These are phyloP conservation scores for Planoprotostelium fungivorum DNA, from an alignment of 78 protist genomes.

Conservation along the genomic window DNA sequence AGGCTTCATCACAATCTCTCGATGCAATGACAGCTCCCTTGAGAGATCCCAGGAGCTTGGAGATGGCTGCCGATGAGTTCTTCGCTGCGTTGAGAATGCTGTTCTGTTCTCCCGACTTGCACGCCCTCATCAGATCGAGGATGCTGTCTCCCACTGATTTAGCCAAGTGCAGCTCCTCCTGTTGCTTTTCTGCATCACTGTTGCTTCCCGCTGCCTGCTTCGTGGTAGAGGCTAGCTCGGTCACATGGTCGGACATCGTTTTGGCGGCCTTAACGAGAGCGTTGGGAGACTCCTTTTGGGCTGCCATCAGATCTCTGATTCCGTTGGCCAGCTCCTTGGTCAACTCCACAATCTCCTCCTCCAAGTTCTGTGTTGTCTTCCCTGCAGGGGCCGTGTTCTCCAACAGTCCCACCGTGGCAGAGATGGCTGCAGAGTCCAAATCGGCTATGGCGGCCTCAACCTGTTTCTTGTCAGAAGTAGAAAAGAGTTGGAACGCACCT, in stretches of 20 bases:
- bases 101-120: conserved; percentile 48
- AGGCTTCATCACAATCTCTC: conserved; percentile 61
- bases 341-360: conserved; percentile 51
- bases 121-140: conserved; percentile 47
- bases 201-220: conserved; percentile 47
- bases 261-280: conserved; percentile 45
- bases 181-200: conserved; percentile 46
- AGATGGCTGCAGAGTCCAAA: conserved; percentile 46
- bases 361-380: conserved; percentile 46
- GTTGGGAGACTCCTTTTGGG: conserved; percentile 36
- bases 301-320: conserved; percentile 47
- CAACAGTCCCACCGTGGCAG: conserved; percentile 50
- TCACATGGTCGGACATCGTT: conserved; percentile 40
- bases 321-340: conserved; percentile 35
- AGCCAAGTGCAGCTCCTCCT: conserved; percentile 29
- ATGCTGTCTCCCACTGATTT: conserved; percentile 53
- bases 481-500: too few relatives aligned
- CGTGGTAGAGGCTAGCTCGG: conserved; percentile 41
- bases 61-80: conserved; percentile 50
- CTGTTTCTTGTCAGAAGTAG: too few relatives aligned
- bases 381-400: conserved; percentile 66
- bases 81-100: conserved; percentile 31
- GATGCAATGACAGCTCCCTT: conserved; percentile 64
- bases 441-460: conserved; percentile 56
- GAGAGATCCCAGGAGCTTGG: conserved; percentile 41